These are phyloP conservation scores for Pseudocohnilembus persalinus DNA, from an alignment of 169 alveolate species.

Conservation along the genomic window DNA sequence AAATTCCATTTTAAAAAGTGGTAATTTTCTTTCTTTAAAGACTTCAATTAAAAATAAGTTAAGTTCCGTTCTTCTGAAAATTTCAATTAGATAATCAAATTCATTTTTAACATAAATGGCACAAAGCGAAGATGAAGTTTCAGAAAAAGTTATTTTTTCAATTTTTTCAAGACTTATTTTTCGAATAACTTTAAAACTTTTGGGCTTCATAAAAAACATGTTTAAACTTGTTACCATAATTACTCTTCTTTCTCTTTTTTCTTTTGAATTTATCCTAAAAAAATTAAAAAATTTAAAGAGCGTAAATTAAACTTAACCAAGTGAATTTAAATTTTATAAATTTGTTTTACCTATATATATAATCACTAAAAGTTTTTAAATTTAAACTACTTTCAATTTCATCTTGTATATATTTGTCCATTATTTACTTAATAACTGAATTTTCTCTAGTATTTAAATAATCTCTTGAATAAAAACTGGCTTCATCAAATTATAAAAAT, in stretches of 20 bases:
- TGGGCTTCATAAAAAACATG: neutral
- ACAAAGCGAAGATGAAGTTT: neutral
- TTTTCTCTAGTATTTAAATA: neutral
- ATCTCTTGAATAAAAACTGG: neutral
- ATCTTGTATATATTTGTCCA: neutral
- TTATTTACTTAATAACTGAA: neutral
- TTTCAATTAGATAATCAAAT: neutral
- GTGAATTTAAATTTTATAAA: no score
- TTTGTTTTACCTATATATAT: neutral
- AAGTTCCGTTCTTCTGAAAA: neutral
- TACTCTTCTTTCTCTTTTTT: neutral
- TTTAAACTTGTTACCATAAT: neutral
- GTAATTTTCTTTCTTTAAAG: neutral
- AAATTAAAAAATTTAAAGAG: no score
- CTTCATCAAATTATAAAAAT: neutral
- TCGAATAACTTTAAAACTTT: neutral
- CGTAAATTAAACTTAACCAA: no score
- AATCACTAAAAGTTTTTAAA: neutral
- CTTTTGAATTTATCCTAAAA: neutral
- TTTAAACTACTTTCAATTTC: neutral
- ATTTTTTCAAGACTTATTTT: neutral
- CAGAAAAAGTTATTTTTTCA: neutral
- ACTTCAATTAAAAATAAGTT: neutral
- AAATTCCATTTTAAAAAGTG: neutral
- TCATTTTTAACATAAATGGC: neutral